Base-by-base conservation (phyloP, 148 eudicot genomes). In the Camellia sinensis region DNA sequence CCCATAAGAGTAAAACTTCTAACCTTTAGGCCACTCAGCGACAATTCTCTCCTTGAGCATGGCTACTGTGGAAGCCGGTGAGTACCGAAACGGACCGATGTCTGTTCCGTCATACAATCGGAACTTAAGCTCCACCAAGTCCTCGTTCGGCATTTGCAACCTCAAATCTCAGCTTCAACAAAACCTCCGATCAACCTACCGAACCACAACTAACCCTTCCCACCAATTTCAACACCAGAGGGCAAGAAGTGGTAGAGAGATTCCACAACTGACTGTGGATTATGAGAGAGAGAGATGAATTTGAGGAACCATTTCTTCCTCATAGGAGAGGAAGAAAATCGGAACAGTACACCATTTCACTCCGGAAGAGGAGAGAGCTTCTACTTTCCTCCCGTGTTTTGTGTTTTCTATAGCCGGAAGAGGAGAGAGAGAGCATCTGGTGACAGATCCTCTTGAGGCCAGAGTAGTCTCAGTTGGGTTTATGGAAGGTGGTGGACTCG, bases 1-100 rank as follows among this genome's bases (percentile, higher is more conserved):
- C n/a, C 6, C 29, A 37, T 12, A 21, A 80, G 15, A 3, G 37
- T 29, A 29, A 45, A 15, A 40, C 11, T 22, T 7, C 74, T 13
- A 72, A 93, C 97, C 97, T 90, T 91, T 90, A 60, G 97, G 97
- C 97, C 97, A 91, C 78, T 91, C 93, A 41, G 91, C 63, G 19
- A 93, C 87, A 78, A 93, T 80, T 78, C 90, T 84, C 74, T 93
- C 97, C 85, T 93, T 93, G 45, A 93, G 91, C 82, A 87, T 81
- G 18, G 93, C 87, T 2, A 93, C 88, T 2, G 92, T 93, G 7
- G 93, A 80, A 37, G 91, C 83, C 61, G 89, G 85, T 0, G 95
- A 78, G 71, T 89, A 91, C 12, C 77, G 83, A 75, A 87, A 91
- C 41, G 97, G 97, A 19, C 97, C 97, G 66, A 93, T 90, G 78